phyloP scores from a whole-genome alignment of 2,329 filamentous ascomycete species.

The Botrytis aclada region DNA sequence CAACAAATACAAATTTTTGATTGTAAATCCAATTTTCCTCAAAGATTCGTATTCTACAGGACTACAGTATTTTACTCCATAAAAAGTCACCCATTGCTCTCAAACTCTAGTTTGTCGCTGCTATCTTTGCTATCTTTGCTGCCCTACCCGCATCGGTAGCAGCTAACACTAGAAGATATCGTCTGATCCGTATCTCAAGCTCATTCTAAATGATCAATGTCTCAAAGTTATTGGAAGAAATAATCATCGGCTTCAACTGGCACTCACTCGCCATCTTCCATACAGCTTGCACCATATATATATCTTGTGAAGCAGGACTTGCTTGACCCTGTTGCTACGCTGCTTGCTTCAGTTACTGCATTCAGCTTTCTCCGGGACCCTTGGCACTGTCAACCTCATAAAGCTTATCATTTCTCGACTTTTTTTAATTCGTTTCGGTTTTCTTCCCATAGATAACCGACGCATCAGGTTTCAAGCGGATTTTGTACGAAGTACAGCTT shows the following conservation, averaged over 20 bases:
- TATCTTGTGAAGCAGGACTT: background rate
- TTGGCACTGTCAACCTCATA: background rate
- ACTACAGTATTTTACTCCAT: background rate
- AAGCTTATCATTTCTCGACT: background rate
- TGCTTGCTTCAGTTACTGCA: conserved; percentile 2
- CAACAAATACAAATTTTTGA: background rate
- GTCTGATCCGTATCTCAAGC: background rate
- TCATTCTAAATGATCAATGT: background rate
- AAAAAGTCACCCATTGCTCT: background rate
- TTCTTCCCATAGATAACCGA: background rate
- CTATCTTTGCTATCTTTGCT: background rate
- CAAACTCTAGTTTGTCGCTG: background rate
- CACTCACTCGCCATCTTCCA: background rate
- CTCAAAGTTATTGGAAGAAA: background rate
- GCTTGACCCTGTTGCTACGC: background rate
- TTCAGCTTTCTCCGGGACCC: background rate
- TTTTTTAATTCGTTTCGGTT: background rate
- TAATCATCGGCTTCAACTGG: background rate
- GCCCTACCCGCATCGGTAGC: background rate
- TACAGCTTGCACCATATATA: background rate
- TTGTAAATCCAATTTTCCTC: background rate
- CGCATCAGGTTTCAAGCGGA: background rate
- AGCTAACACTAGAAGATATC: background rate
- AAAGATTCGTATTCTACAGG: background rate
- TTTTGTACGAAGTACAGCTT: background rate